Evolutionary conservation across 495 filamentous ascomycete genomes (phyloP).

Genomic region (Aspergillus coremiiformis): DNA sequence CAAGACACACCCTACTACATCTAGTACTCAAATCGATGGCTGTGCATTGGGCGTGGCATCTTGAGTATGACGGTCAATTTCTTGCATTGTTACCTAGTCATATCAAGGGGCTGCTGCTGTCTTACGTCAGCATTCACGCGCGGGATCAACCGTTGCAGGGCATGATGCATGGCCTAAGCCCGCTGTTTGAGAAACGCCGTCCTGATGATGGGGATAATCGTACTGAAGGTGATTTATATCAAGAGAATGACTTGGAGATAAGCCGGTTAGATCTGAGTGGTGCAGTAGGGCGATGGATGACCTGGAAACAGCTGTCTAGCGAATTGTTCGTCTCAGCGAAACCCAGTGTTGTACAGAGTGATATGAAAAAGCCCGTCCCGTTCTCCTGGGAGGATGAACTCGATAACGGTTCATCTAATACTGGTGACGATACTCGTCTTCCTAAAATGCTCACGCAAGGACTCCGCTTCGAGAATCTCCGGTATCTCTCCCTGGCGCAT

Average conservation of each 20-base stretch:
- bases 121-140: constrained; percentile 53
- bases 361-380: constrained; percentile 20
- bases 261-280: constrained; percentile 56
- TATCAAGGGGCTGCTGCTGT: constrained; percentile 54
- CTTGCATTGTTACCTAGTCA: constrained; percentile 55
- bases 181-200: constrained; percentile 20
- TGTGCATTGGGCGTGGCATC: constrained; percentile 60
- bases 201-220: constrained; percentile 10
- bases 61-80: constrained; percentile 58
- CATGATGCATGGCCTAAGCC: constrained; percentile 24
- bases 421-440: constrained; percentile 16
- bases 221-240: constrained; percentile 23
- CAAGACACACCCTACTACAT: constrained; percentile 48
- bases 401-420: constrained; percentile 29
- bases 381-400: constrained; percentile 31
- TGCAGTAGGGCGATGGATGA: constrained; percentile 52
- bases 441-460: constrained; percentile 40
- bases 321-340: constrained; percentile 39
- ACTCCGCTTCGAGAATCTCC: constrained; percentile 41
- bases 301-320: constrained; percentile 49
- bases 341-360: constrained; percentile 4
- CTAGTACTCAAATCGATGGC: constrained; percentile 53
- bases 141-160: constrained; percentile 21
- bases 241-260: constrained; percentile 41
- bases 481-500: constrained; percentile 46